phyloP scores from a whole-genome alignment of 352 stramenopile species.

The Phytophthora rubi region DNA sequence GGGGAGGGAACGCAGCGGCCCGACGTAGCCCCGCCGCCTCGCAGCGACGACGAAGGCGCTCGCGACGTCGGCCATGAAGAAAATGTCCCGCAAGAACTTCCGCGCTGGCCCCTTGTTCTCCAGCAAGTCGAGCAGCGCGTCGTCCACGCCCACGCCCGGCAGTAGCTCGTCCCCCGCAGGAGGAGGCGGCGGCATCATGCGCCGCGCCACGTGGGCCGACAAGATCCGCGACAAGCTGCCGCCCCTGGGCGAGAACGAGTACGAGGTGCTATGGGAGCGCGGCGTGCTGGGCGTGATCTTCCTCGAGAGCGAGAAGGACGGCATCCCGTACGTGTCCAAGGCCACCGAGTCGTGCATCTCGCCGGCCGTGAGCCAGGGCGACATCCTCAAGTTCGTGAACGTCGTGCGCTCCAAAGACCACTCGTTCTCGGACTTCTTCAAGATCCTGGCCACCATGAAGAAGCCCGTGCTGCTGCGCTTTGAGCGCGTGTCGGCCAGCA shows the following conservation, averaged over 20 bases:
- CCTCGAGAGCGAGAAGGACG: conserved; percentile 85
- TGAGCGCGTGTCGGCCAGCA: conserved; percentile 58
- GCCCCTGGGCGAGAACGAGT: conserved; percentile 78
- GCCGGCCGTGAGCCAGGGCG: conserved; percentile 63
- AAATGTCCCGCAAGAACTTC: conserved; percentile 78
- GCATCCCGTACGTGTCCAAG: conserved; percentile 88
- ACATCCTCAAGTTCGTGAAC: conserved; percentile 89
- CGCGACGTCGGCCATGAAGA: conserved; percentile 57
- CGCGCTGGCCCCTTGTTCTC: conserved; percentile 50
- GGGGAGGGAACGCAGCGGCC: not conserved
- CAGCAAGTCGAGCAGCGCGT: conserved; percentile 31
- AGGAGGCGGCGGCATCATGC: conserved; percentile 17
- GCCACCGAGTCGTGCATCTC: conserved; percentile 89
- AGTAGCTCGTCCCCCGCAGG: conserved; percentile 26
- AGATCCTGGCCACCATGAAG: conserved; percentile 91
- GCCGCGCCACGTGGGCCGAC: conserved; percentile 73
- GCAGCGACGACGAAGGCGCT: conserved; percentile 26
- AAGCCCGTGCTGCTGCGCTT: conserved; percentile 89
- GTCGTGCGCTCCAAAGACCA: conserved; percentile 86
- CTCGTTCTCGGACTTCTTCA: conserved; percentile 91
- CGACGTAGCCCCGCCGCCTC: not conserved
- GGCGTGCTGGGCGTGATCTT: conserved; percentile 89
- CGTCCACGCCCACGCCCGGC: not conserved
- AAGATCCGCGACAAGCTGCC: conserved; percentile 84
- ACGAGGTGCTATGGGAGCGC: conserved; percentile 88